These are phyloP conservation scores for Schwanniomyces vanrijiae DNA, from an alignment of 805 yeast species.

Conservation along the genomic window DNA sequence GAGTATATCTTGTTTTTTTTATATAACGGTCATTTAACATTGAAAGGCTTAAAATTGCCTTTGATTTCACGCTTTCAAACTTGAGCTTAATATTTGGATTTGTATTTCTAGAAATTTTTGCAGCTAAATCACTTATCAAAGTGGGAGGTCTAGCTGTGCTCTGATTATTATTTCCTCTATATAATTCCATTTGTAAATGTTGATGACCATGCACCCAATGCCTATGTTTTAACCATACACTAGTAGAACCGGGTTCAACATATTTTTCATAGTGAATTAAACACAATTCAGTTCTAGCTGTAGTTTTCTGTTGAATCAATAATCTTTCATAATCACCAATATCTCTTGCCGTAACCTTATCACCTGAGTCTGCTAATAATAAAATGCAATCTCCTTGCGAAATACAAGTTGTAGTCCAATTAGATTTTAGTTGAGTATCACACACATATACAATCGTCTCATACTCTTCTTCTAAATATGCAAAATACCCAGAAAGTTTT, in stretches of 20 bases:
- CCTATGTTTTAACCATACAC: slow-evolving; percentile 79
- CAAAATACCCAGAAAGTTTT: slow-evolving; percentile 84
- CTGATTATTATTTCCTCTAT: slow-evolving; percentile 18
- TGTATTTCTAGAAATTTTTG: slow-evolving; percentile 29
- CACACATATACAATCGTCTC: slow-evolving; percentile 89
- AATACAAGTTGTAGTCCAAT: slow-evolving; percentile 91
- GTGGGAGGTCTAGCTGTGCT: slow-evolving; percentile 18
- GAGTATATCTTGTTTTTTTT: slow-evolving; percentile 18
- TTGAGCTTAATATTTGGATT: slow-evolving; percentile 32
- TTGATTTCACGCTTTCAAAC: slow-evolving; percentile 32
- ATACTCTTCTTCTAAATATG: slow-evolving; percentile 85
- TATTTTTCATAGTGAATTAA: slow-evolving; percentile 78
- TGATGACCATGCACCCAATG: slow-evolving; percentile 94
- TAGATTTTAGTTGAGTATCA: slow-evolving; percentile 77
- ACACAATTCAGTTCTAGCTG: slow-evolving; percentile 85
- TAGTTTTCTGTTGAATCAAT: slow-evolving; percentile 69
- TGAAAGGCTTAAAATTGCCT: slow-evolving; percentile 25
- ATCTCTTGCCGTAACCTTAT: slow-evolving; percentile 54
- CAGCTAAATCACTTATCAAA: slow-evolving; percentile 36
- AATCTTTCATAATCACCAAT: slow-evolving; percentile 86
- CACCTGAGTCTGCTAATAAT: slow-evolving; percentile 79
- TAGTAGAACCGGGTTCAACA: slow-evolving; percentile 84
- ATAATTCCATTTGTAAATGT: slow-evolving; percentile 71
- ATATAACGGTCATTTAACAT: slow-evolving; percentile 23
- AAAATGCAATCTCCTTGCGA: slow-evolving; percentile 95